A percentile compares a stretch with the other conserved stretches of the same genome.
Conservation (phyloP, 2,329 filamentous ascomycete species). For the Aspergillus ruber region DNA sequence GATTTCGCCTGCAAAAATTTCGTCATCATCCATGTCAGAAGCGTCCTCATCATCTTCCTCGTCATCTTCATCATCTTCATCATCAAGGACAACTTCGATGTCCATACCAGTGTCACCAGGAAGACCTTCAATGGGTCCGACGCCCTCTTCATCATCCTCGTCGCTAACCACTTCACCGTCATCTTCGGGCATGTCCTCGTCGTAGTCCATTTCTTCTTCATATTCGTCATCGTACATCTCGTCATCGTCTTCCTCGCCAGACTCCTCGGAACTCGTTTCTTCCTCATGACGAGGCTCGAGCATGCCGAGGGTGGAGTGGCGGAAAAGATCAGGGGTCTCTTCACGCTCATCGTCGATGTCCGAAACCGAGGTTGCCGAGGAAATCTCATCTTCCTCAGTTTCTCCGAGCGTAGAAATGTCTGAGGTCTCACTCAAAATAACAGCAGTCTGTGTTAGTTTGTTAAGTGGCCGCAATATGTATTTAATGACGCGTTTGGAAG, state of each 20-base stretch:
- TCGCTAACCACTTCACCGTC: slow-evolving; percentile 86
- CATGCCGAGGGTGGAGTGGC: slow-evolving; percentile 92
- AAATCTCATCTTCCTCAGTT: slow-evolving; percentile 78
- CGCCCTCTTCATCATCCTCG: slow-evolving; percentile 74
- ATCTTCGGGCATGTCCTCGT: slow-evolving; percentile 71
- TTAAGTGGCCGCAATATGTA: slow-evolving; percentile 89
- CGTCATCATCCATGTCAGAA: slow-evolving; percentile 54
- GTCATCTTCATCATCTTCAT: slow-evolving; percentile 57
- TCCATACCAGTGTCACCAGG: slow-evolving; percentile 58
- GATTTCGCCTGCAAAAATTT: slow-evolving; percentile 49
- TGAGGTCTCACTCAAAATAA: slow-evolving; percentile 74
- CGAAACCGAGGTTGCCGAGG: slow-evolving; percentile 80
- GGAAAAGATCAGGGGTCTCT: slow-evolving; percentile 93
- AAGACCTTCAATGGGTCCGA: slow-evolving; percentile 64
- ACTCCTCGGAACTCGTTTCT: slow-evolving; percentile 67
- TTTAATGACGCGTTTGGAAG: slow-evolving; percentile 89
- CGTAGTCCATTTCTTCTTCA: slow-evolving; percentile 86
- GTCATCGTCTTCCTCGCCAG: slow-evolving; percentile 63
- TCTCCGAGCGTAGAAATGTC: slow-evolving; percentile 63
- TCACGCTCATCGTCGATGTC: slow-evolving; percentile 81
- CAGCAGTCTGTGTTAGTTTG: slow-evolving; percentile 77
- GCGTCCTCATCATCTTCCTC: slow-evolving; percentile 53
- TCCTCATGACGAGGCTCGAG: slow-evolving; percentile 77
- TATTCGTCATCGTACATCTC: slow-evolving; percentile 92
- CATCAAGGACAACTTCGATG: slow-evolving; percentile 84